Evolutionary conservation across 495 filamentous ascomycete genomes (phyloP).

Genomic region (Penicillium macrosclerotiorum): DNA sequence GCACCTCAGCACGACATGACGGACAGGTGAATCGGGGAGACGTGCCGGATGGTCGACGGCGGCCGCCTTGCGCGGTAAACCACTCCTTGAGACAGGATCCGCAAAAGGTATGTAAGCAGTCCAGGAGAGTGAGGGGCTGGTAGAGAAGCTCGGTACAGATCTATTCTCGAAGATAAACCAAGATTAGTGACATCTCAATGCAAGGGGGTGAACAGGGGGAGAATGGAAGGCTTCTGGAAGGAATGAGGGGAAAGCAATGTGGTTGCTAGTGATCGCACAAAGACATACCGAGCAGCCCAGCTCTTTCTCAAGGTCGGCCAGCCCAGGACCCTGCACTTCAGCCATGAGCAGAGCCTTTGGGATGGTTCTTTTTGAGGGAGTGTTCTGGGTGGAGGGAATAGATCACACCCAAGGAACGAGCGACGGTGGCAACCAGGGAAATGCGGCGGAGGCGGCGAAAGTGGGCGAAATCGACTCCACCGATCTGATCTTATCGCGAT

Average conservation of each 20-base stretch:
- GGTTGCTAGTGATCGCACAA: too few species aligned
- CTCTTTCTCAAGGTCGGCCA: conserved; percentile 77
- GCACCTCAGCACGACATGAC: conserved; percentile 81
- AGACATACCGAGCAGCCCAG: conserved; percentile 88
- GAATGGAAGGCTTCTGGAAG: conserved; percentile 19
- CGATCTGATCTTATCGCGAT: conserved; percentile 19
- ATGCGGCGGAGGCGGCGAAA: conserved; percentile 6
- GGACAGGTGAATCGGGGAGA: conserved; percentile 76
- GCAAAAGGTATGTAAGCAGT: conserved; percentile 97
- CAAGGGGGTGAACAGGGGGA: conserved; percentile 13
- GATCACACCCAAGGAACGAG: conserved; percentile 16
- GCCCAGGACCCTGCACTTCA: conserved; percentile 29
- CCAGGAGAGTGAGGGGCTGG: conserved; percentile 91
- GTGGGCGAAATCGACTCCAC: conserved; percentile 17
- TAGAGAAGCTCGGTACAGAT: conserved; percentile 96
- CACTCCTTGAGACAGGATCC: conserved; percentile 92
- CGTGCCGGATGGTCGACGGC: conserved; percentile 42
- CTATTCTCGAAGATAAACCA: conserved; percentile 40
- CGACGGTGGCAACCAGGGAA: conserved; percentile 15
- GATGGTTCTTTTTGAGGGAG: not conserved
- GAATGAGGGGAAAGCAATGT: too few species aligned
- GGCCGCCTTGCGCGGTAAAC: conserved; percentile 66
- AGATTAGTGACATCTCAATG: conserved; percentile 12
- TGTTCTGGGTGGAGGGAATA: conserved; percentile 1
- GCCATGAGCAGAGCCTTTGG: conserved; percentile 20